Conservation (phyloP, 768 basidiomycete genomes). For the Panaeolus papilionaceus region DNA sequence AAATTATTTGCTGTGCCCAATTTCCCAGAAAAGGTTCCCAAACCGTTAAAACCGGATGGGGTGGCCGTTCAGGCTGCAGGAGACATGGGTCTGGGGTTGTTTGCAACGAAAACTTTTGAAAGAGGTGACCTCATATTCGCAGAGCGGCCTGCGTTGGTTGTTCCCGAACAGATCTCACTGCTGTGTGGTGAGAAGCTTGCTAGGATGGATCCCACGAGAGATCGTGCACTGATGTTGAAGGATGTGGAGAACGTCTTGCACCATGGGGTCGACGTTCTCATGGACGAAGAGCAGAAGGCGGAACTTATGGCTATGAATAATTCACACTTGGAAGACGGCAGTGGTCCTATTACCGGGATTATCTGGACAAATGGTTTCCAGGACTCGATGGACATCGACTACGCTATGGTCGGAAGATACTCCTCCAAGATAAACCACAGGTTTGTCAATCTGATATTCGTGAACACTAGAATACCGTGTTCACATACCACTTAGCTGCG, state of each 20-base stretch:
- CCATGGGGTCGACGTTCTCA: constrained; percentile 1
- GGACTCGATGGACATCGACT: constrained; percentile 6
- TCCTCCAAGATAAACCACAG: constrained; percentile 12
- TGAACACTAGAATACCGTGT: background rate
- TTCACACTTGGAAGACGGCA: constrained; percentile 38
- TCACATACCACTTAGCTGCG: constrained; percentile 6
- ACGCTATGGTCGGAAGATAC: constrained; percentile 1
- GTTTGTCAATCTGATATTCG: background rate
- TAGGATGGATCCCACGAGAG: background rate
- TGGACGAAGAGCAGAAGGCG: constrained; percentile 18
- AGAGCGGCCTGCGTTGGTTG: constrained; percentile 45
- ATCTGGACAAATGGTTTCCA: constrained; percentile 40
- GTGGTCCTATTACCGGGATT: constrained; percentile 39
- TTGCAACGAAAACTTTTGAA: constrained; percentile 36
- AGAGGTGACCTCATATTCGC: constrained; percentile 39
- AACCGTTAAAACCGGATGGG: constrained; percentile 8
- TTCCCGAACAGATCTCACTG: constrained; percentile 20
- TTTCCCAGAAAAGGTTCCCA: constrained; percentile 13
- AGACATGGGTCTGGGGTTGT: constrained; percentile 36
- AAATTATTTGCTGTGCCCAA: background rate
- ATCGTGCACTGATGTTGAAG: constrained; percentile 7
- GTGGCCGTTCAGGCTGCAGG: constrained; percentile 5
- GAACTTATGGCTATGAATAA: constrained; percentile 40
- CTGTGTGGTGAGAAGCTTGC: constrained; percentile 5
- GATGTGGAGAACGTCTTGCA: constrained; percentile 16